Conservation (phyloP, 805 yeast species). For the Candida coquimbonensis region DNA sequence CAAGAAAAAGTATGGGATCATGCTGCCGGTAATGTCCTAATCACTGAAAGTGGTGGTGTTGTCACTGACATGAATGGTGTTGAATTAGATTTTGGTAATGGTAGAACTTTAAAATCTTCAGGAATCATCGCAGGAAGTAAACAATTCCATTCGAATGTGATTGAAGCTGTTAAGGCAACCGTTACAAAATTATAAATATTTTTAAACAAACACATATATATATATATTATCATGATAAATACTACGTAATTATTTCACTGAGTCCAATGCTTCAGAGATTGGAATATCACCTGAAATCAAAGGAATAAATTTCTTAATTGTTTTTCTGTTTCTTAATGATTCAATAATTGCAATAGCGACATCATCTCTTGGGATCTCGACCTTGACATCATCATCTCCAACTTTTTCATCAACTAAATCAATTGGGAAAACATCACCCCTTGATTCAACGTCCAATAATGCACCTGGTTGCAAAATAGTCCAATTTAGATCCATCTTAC, state of each 20-base stretch:
- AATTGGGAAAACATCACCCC: conserved; percentile 38
- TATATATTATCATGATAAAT: too few species aligned
- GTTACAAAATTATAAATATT: conserved; percentile 4
- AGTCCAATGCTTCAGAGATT: conserved; percentile 13
- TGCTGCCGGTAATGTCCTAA: conserved; percentile 87
- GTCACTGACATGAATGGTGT: conserved; percentile 82
- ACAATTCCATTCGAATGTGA: conserved; percentile 25
- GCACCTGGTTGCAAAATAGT: conserved; percentile 52
- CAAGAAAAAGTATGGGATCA: conserved; percentile 98
- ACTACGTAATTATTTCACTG: too few species aligned
- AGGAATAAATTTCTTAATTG: conserved; percentile 37
- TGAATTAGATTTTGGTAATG: conserved; percentile 73
- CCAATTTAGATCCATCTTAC: conserved; percentile 34
- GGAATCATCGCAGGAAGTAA: conserved; percentile 83
- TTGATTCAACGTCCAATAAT: conserved; percentile 32
- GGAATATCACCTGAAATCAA: conserved; percentile 35
- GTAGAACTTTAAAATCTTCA: conserved; percentile 71
- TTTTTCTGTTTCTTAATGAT: conserved; percentile 28
- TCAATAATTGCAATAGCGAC: conserved; percentile 43
- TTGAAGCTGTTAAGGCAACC: conserved; percentile 22
- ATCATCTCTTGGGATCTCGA: conserved; percentile 37
- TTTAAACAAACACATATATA: neutral
- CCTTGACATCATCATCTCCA: neutral
- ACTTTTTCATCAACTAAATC: conserved; percentile 11
- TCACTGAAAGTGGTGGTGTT: conserved; percentile 84